Evolutionary conservation across 2,329 filamentous ascomycete species (phyloP), one percentile per base, ranked within the genome.

Genomic region (Phialocephala subalpina): DNA sequence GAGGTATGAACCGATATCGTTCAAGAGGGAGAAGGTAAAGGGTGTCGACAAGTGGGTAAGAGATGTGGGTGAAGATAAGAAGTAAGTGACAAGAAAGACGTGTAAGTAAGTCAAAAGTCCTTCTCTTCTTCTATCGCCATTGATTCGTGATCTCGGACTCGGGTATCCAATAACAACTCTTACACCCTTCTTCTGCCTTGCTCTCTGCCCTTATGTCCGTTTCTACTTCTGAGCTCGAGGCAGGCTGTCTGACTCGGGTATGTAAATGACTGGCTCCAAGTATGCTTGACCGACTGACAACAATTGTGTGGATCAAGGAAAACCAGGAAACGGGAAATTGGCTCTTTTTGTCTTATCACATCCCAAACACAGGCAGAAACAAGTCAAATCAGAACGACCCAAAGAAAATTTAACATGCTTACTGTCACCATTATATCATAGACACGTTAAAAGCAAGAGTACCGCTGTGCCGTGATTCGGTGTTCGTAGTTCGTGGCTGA

Each of bases 401-500:
- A 12, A 49, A 49, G 20, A 25, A 49, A 49, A 49, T 25, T 49
- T 49, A 49, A 49, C n/a, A 27, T 49, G 45, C 45, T 49, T 49
- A 49, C 45, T 49, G 20, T 49, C 20, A 6, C 7, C 22, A 22
- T 42, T 42, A 42, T 42, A 42, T 42, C 38, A 42, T 42, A 33
- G 29, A 9, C 29, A 33, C 9, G 29, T 33, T 33, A 33, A 33
- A n/a, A 11, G 36, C 2, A 18, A 42, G 40, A 25, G 8, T 12
- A 49, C 45, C 45, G 45, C 45, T 49, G n/a, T 22, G 45, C 45
- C 45, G 45, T 49, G 45, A 49, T 49, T 49, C 45, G 45, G 45
- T n/a, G n/a, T 12, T 42, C 40, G n/a, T 22, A 20, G 18, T 49
- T 3, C n/a, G 22, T 53, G 14, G 11, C 14, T 18, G 9, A 29